These are phyloP conservation scores for Penicillium brevicompactum DNA, from an alignment of 2,329 filamentous ascomycete genomes.

Conservation along the genomic window DNA sequence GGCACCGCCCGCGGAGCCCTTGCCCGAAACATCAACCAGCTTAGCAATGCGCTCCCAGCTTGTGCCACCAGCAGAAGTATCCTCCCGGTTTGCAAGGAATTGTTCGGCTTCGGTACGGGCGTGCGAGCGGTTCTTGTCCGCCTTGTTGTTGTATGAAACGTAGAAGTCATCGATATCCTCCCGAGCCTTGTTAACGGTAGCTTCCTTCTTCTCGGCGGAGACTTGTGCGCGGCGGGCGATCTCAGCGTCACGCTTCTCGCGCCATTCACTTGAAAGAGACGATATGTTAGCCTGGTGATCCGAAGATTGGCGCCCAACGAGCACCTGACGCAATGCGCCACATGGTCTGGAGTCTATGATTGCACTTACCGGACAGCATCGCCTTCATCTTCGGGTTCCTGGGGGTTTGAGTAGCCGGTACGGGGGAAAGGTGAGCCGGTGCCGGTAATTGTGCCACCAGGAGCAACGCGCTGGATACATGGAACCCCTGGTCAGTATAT, in stretches of 20 bases:
- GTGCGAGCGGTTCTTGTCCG: conserved; percentile 88
- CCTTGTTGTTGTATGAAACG: conserved; percentile 98
- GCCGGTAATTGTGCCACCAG: conserved; percentile 79
- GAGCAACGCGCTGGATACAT: conserved; percentile 64
- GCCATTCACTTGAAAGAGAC: conserved; percentile 67
- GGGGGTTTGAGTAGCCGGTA: conserved; percentile 54
- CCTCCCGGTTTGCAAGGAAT: conserved; percentile 84
- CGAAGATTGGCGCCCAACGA: not conserved
- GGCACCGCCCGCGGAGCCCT: conserved; percentile 82
- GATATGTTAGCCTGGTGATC: conserved; percentile 12
- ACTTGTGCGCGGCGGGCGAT: conserved; percentile 83
- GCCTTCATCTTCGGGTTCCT: conserved; percentile 75
- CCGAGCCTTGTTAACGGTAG: conserved; percentile 86
- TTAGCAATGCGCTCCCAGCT: conserved; percentile 99
- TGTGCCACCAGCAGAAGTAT: conserved; percentile 90
- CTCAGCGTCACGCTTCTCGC: conserved; percentile 80
- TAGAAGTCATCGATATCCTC: conserved; percentile 98
- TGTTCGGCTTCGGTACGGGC: conserved; percentile 90
- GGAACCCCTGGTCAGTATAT: conserved; percentile 21
- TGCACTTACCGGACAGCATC: conserved; percentile 70
- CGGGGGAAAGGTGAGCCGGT: conserved; percentile 59
- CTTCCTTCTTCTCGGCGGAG: conserved; percentile 76
- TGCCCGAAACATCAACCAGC: conserved; percentile 94
- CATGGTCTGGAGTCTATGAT: not conserved
- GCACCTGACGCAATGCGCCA: conserved; percentile 7